Evolutionary conservation across 129 eudicot genomes (phyloP), one percentile per base, ranked within the genome.

Genomic region (Escallonia rubra): DNA sequence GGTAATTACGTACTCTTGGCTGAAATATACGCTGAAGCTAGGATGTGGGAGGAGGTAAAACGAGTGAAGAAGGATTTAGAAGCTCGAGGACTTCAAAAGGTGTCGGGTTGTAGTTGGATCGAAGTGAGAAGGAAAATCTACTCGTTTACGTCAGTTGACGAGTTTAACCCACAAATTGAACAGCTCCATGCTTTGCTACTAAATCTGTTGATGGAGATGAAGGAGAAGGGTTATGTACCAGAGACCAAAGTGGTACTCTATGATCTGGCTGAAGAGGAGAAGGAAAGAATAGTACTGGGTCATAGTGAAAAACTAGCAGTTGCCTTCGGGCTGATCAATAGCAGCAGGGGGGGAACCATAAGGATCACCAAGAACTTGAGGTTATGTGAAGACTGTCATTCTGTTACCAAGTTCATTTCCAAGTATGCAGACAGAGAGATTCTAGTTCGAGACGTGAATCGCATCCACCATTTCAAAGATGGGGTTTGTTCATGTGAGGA

Each of bases 231-330:
- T 5, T 88, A 88, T n/a, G 83, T 57, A 55, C 98, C 98, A 0
- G 79, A 88, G 65, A 92, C 98, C 3, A 92, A 84, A 68, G 82
- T 74, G 6, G 98, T 92, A 53, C 83, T 86, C 7, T 93, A 86
- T 61, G 90, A 93, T 77, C 86, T 93, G 42, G 90, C 76, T 1
- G 76, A 73, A 34, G 80, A 78, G 49, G 98, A 93, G 64, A 93
- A 93, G 59, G 95, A 89, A 59, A 48, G 86, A 62, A 79, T 93
- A 61, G 55, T 93, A 59, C 57, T 93, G 77, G 98, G 98, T 47
- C 98, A 93, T 71, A 93, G 96, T 61, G 98, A 89, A 67, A 93
- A 93, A 73, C 65, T 89, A 54, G 98, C 98, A 12, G 90, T 93
- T 67, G 95, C 89, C 0, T 93, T 84, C 58, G 98, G 98, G 65